These are phyloP conservation scores for Phialophora macrospora DNA, from an alignment of 2,329 filamentous ascomycete species.

Conservation along the genomic window DNA sequence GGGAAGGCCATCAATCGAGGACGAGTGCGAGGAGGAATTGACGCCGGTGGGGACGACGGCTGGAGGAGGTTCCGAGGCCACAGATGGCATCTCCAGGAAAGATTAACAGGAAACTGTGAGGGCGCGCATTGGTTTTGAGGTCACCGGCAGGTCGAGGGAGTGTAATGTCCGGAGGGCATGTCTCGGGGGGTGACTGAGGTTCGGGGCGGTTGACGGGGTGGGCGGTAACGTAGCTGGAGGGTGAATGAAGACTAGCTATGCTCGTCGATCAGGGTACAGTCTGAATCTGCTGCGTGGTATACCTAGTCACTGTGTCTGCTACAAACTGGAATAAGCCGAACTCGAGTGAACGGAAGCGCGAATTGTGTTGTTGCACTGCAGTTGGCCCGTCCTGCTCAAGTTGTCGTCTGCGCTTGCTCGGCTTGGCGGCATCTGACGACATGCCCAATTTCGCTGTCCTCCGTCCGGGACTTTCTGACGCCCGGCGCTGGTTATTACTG, in stretches of 20 bases:
- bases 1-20: slow-evolving; percentile 48
- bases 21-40: slow-evolving; percentile 28
- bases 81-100: slow-evolving; percentile 35
- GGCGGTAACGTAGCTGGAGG: slow-evolving; percentile 1
- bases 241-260: slow-evolving; percentile 1
- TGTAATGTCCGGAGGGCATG: slow-evolving; percentile 25
- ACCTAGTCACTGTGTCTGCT: neutral
- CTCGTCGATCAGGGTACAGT: neutral
- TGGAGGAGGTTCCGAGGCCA: slow-evolving; percentile 35
- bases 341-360: neutral
- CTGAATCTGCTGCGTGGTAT: neutral
- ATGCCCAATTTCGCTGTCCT: slow-evolving; percentile 9
- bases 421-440: slow-evolving; percentile 13
- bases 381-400: neutral
- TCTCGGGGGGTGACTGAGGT: slow-evolving; percentile 16
- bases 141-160: slow-evolving; percentile 23
- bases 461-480: neutral
- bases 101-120: slow-evolving; percentile 11
- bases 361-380: slow-evolving; percentile 6
- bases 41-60: slow-evolving; percentile 42
- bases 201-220: neutral
- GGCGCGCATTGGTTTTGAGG: slow-evolving; percentile 26
- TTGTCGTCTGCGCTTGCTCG: slow-evolving; percentile 5
- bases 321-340: neutral
- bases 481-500: slow-evolving; percentile 1